Conservation (phyloP, 2,329 filamentous ascomycete species). For the Malbranchea cinnamomea region DNA sequence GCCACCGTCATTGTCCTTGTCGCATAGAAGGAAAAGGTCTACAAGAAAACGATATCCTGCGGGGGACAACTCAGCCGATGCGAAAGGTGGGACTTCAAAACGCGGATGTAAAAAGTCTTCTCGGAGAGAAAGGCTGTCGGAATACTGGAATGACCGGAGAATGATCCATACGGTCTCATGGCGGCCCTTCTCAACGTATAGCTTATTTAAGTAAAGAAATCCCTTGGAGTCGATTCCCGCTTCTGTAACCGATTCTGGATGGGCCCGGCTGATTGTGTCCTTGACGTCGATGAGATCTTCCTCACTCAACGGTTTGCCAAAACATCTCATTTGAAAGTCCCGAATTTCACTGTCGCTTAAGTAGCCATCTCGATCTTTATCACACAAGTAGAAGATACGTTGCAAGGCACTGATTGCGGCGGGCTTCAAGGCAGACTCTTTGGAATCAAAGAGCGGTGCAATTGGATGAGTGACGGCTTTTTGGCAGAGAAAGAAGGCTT, state of each 20-base stretch:
- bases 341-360: slow-evolving; percentile 82
- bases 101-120: slow-evolving; percentile 85
- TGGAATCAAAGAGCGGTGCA: slow-evolving; percentile 90
- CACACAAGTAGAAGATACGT: slow-evolving; percentile 87
- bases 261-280: slow-evolving; percentile 57
- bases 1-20: slow-evolving; percentile 94
- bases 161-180: slow-evolving; percentile 99
- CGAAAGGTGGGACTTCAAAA: slow-evolving; percentile 83
- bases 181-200: slow-evolving; percentile 92
- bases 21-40: slow-evolving; percentile 84
- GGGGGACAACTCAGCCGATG: slow-evolving; percentile 86
- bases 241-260: slow-evolving; percentile 46
- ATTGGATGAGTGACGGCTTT: slow-evolving; percentile 97
- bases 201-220: slow-evolving; percentile 82
- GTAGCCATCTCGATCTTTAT: slow-evolving; percentile 89
- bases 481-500: slow-evolving; percentile 94
- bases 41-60: slow-evolving; percentile 95
- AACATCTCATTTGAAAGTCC: slow-evolving; percentile 81
- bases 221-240: slow-evolving; percentile 67
- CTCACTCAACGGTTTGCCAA: slow-evolving; percentile 67
- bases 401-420: slow-evolving; percentile 73
- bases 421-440: slow-evolving; percentile 77
- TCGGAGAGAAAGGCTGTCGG: slow-evolving; percentile 81
- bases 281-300: slow-evolving; percentile 89
- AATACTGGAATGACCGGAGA: slow-evolving; percentile 85